Conservation (phyloP, 345 rosid genomes). For the Populus pruinosa region DNA sequence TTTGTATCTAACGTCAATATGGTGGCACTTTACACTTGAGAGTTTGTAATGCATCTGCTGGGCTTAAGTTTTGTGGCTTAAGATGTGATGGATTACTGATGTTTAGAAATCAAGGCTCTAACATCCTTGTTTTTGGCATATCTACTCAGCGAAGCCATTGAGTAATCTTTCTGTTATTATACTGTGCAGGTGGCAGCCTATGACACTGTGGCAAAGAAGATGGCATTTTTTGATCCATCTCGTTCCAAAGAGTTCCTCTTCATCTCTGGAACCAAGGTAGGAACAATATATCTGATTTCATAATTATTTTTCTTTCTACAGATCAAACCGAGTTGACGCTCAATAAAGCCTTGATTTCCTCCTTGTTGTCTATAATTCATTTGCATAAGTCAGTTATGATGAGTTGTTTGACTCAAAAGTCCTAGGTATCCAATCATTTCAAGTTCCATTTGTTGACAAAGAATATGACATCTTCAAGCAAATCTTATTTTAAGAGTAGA, state of each 20-base stretch:
- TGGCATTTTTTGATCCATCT: slow-evolving; percentile 94
- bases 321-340: neutral
- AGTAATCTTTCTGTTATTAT: neutral
- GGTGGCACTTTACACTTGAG: neutral
- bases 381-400: neutral
- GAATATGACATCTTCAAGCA: neutral
- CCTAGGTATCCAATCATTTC: neutral
- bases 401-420: neutral
- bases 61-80: neutral
- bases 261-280: slow-evolving; percentile 96
- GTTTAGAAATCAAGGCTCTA: neutral
- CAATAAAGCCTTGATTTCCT: neutral
- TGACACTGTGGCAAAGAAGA: slow-evolving; percentile 69
- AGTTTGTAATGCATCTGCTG: neutral
- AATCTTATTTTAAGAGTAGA: neutral
- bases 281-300: neutral
- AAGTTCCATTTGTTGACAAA: neutral
- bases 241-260: slow-evolving; percentile 86
- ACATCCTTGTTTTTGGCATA: neutral
- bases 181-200: slow-evolving; percentile 86
- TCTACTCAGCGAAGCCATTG: neutral
- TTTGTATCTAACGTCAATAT: neutral
- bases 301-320: neutral
- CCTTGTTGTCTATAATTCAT: neutral
- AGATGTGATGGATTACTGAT: neutral